Percentiles rank a stretch among this genome's conserved stretches.
Conservation (phyloP, 1,284 basidiomycete genomes). For the Rhizopogon parksii region DNA sequence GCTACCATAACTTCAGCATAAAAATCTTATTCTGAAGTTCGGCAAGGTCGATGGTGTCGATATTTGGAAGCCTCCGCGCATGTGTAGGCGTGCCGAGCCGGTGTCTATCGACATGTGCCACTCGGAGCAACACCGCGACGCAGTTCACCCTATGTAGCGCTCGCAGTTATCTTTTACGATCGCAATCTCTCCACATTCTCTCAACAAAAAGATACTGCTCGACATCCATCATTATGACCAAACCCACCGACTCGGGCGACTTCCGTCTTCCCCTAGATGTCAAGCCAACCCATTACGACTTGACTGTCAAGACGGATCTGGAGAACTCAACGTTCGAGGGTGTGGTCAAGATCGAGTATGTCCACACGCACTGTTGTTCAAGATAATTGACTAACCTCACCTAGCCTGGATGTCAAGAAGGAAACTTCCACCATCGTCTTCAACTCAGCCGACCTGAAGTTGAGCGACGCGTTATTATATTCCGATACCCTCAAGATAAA, state of each 20-base stretch:
- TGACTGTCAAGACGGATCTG: slow-evolving; percentile 82
- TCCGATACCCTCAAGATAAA: slow-evolving; percentile 52
- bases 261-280: slow-evolving; percentile 76
- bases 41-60: slow-evolving; percentile 11
- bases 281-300: slow-evolving; percentile 76
- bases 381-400: slow-evolving; percentile 5
- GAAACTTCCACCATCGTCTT: slow-evolving; percentile 65
- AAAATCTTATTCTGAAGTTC: no score
- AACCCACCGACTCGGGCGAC: slow-evolving; percentile 26
- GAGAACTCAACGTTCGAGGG: slow-evolving; percentile 71
- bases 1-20: no score
- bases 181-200: slow-evolving; percentile 3
- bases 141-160: slow-evolving; percentile 2
- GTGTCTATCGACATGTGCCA: neutral
- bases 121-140: neutral
- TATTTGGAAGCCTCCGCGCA: slow-evolving; percentile 6
- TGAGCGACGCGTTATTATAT: slow-evolving; percentile 63
- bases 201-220: slow-evolving; percentile 9
- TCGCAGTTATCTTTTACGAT: slow-evolving; percentile 2
- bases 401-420: slow-evolving; percentile 65
- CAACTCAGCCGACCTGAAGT: slow-evolving; percentile 65
- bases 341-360: slow-evolving; percentile 66
- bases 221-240: slow-evolving; percentile 15
- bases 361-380: slow-evolving; percentile 7
- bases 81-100: neutral